Evolutionary conservation across 331 rosid species (phyloP).

Genomic region (Pyracantha coccinea): DNA sequence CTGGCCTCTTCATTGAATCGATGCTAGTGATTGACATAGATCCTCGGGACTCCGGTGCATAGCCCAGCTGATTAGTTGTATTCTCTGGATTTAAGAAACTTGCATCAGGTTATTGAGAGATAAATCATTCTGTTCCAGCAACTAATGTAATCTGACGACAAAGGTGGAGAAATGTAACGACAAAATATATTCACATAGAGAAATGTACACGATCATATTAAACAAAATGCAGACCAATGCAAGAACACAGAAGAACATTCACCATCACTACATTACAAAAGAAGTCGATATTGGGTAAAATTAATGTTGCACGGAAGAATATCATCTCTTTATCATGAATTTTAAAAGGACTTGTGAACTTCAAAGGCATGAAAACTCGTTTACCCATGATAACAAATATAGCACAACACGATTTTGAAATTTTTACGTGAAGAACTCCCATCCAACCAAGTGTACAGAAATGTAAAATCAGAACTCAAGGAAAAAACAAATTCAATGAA

Average conservation of each 20-base stretch:
- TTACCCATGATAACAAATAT: neutral
- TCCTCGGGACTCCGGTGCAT: constrained; percentile 16
- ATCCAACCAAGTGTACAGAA: neutral
- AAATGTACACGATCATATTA: neutral
- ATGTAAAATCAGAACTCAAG: neutral
- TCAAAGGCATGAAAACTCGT: neutral
- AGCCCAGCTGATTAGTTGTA: constrained; percentile 13
- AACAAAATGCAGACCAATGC: neutral
- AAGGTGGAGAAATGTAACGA: neutral
- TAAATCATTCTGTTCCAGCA: neutral
- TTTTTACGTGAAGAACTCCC: neutral
- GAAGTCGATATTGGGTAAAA: neutral
- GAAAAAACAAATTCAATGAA: neutral
- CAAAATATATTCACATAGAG: neutral
- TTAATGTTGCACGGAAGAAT: neutral
- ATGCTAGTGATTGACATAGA: constrained; percentile 13
- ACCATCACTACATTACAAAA: neutral
- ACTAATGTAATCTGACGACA: neutral
- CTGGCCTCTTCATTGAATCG: constrained; percentile 18
- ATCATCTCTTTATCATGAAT: neutral
- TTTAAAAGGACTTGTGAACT: neutral
- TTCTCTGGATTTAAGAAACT: constrained; percentile 13
- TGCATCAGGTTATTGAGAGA: constrained; percentile 21
- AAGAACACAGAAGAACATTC: neutral
- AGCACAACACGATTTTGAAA: neutral